Evolutionary conservation across 2,329 filamentous ascomycete genomes (phyloP).

Genomic region (Xylariomycetidae sp.): DNA sequence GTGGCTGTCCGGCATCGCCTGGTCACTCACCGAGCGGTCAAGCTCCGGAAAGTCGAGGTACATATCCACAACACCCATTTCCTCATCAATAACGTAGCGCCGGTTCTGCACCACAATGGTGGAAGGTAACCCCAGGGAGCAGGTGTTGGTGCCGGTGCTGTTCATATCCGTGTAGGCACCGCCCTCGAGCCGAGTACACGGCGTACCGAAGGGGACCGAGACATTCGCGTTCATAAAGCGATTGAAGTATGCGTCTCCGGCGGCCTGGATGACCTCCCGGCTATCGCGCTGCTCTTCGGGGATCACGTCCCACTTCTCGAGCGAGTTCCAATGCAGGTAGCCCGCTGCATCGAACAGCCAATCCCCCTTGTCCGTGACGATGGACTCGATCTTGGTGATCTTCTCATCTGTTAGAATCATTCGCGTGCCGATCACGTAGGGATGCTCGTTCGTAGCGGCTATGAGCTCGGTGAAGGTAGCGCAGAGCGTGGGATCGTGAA

Average conservation of each 20-base stretch:
- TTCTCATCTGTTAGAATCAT: constrained; percentile 21
- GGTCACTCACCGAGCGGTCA: constrained; percentile 14
- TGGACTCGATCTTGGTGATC: constrained; percentile 23
- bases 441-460: constrained; percentile 23
- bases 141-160: neutral
- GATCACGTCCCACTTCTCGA: constrained; percentile 27
- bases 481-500: constrained; percentile 28
- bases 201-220: constrained; percentile 20
- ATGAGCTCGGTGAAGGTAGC: constrained; percentile 39
- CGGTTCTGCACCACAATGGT: constrained; percentile 24
- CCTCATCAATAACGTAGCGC: constrained; percentile 26
- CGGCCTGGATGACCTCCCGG: constrained; percentile 22
- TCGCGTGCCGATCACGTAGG: constrained; percentile 30
- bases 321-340: constrained; percentile 21
- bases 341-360: constrained; percentile 28
- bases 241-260: constrained; percentile 26
- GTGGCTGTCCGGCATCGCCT: constrained; percentile 24
- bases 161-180: constrained; percentile 18
- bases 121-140: constrained; percentile 19
- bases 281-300: constrained; percentile 21
- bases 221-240: constrained; percentile 22
- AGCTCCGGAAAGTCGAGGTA: constrained; percentile 25
- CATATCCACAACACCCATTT: constrained; percentile 23
- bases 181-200: constrained; percentile 25
- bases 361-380: constrained; percentile 25